Evolutionary conservation across 2,329 filamentous ascomycete species (phyloP), one percentile per base, ranked within the genome.

Genomic region (Cryphonectria parasitica): DNA sequence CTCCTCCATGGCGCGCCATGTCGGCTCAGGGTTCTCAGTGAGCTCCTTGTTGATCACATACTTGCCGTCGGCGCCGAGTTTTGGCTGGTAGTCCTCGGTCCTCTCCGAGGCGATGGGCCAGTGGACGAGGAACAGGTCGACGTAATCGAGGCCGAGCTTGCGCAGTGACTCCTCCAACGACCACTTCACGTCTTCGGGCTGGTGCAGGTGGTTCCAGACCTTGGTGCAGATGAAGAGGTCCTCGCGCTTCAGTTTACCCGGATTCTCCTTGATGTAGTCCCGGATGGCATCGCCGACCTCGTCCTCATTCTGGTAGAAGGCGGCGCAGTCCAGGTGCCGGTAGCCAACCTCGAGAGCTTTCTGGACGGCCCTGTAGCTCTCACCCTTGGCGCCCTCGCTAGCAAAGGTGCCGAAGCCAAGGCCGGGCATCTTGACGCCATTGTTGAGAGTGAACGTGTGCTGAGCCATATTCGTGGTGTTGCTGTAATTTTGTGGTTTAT

Each of bases 251-350:
- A 89, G 82, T 17, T 82, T 83, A 80, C 72, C 84, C 11, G 78
- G 74, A 77, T 78, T 80, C 69, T 78, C 76, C 74, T 74, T 76
- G 36, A 80, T 76, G 75, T 82, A 82, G 75, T 82, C 85, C 68
- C 83, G 83, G 75, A 90, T 84, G 28, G 85, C 88, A 34, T 84
- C 79, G 66, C 88, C 88, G 49, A 90, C 87, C 77, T 90, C 88
- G 13, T 79, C 80, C 77, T 90, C 91, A 78, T 93, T 93, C 76
- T 87, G 86, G 79, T 93, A 93, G 74, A 89, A 90, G 77, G 90
- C 87, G 66, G 90, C 90, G 77, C 89, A 91, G 80, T 90, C 88
- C 72, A 91, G 87, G 77, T 91, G 89, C 62, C 89, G 84, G 81
- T 92, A 92, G 61, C 90, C 90, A 69, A 83, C 82, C 75, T 86